Conservation (phyloP, 2,329 filamentous ascomycete species). For the Ascochyta viciae-villosae region DNA sequence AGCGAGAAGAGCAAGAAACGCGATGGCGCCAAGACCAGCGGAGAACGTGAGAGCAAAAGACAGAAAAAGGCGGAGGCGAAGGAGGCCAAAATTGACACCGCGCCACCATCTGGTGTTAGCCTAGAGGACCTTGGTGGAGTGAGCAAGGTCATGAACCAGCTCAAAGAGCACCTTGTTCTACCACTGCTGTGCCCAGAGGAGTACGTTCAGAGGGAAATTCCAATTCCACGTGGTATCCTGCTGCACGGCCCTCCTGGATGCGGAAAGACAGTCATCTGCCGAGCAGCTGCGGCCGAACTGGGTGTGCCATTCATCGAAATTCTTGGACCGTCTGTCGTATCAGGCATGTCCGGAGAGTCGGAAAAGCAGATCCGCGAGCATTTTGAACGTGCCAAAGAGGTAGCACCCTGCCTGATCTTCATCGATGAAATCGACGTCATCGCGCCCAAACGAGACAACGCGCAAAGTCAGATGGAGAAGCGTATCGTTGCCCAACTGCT, state of each 20-base stretch:
- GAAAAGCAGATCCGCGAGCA: slow-evolving; percentile 85
- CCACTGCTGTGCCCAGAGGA: slow-evolving; percentile 73
- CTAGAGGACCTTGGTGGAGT: slow-evolving; percentile 79
- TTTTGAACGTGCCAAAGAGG: slow-evolving; percentile 84
- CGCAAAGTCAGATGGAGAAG: slow-evolving; percentile 88
- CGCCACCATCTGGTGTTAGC: slow-evolving; percentile 70
- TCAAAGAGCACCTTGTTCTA: slow-evolving; percentile 74
- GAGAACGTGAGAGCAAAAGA: slow-evolving; percentile 71
- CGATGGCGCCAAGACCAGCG: slow-evolving; percentile 60
- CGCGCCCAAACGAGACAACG: slow-evolving; percentile 82
- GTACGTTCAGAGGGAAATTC: slow-evolving; percentile 70
- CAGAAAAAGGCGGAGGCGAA: slow-evolving; percentile 57
- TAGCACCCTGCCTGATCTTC: slow-evolving; percentile 89
- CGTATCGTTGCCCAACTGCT: slow-evolving; percentile 83
- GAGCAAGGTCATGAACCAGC: slow-evolving; percentile 71
- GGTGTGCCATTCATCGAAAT: slow-evolving; percentile 81
- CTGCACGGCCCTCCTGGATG: slow-evolving; percentile 85
- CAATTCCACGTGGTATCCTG: slow-evolving; percentile 76
- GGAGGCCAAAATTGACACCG: slow-evolving; percentile 62
- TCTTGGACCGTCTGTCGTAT: slow-evolving; percentile 81
- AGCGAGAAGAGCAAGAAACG: slow-evolving; percentile 51
- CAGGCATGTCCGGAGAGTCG: slow-evolving; percentile 87
- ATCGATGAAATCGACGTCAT: slow-evolving; percentile 94
- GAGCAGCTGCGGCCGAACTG: slow-evolving; percentile 77
- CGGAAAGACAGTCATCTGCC: slow-evolving; percentile 84